These are phyloP conservation scores for maize (Zea mays) DNA, from an alignment of 176 grass and related monocot species.

Conservation along the genomic window Zm-B73-REFERENCE-NAM-5.0 NC_050096.1:186496001-186496500, in stretches of 20 bases:
- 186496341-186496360: not conserved
- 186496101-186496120: not conserved
- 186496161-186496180: not conserved
- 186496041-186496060: not conserved
- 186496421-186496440: constrained; percentile 62
- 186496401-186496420: constrained; percentile 26
- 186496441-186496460: constrained; percentile 55
- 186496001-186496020: not conserved
- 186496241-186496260: not conserved
- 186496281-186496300: not conserved
- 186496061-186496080: constrained; percentile 6
- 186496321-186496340: not conserved
- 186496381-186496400: constrained; percentile 8
- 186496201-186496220: not conserved
- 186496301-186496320: constrained; percentile 15
- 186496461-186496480: constrained; percentile 43
- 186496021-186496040: constrained; percentile 11
- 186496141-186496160: not conserved
- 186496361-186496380: not conserved
- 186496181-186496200: not conserved
- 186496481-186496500: constrained; percentile 39
- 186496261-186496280: constrained; percentile 20
- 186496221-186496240: not conserved
- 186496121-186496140: not conserved
- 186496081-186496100: not conserved